phyloP scores from a whole-genome alignment of 179 eudicot genomes.

The Silene coronaria region DNA sequence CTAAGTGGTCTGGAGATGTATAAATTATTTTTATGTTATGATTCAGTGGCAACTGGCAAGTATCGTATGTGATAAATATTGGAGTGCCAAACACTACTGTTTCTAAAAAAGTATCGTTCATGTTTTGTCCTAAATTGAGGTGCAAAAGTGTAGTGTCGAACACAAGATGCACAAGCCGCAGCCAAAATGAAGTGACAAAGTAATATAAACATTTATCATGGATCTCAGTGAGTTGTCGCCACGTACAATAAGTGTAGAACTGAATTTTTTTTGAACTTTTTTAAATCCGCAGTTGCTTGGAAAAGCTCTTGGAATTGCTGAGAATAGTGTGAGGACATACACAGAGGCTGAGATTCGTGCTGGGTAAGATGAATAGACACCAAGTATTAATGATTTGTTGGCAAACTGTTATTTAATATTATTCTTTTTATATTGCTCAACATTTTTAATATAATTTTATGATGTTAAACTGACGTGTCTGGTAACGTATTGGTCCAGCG shows the following conservation, averaged over 20 bases:
- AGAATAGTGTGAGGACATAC: constrained; percentile 75
- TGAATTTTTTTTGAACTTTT: background rate
- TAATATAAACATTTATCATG: background rate
- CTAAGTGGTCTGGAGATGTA: background rate
- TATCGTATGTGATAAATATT: background rate
- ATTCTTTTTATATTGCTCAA: background rate
- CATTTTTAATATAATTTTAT: background rate
- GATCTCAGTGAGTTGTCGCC: background rate
- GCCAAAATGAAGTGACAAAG: background rate
- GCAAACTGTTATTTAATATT: background rate
- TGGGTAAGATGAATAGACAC: constrained; percentile 42
- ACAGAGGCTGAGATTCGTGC: constrained; percentile 99
- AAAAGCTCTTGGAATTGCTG: constrained; percentile 76
- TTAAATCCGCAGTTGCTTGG: constrained; percentile 67
- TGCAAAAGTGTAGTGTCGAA: background rate
- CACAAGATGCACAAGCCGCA: background rate
- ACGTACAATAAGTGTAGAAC: background rate
- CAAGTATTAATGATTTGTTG: background rate
- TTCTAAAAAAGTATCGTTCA: background rate
- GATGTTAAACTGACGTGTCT: constrained; percentile 17
- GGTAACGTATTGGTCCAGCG: constrained; percentile 34
- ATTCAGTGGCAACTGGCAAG: background rate
- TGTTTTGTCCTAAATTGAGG: background rate
- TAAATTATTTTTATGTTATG: background rate
- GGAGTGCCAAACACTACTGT: background rate